Evolutionary conservation across 192 early-diverging fungal species (phyloP), one percentile per base, ranked within the genome.

Genomic region (Tieghemiomyces parasiticus): DNA sequence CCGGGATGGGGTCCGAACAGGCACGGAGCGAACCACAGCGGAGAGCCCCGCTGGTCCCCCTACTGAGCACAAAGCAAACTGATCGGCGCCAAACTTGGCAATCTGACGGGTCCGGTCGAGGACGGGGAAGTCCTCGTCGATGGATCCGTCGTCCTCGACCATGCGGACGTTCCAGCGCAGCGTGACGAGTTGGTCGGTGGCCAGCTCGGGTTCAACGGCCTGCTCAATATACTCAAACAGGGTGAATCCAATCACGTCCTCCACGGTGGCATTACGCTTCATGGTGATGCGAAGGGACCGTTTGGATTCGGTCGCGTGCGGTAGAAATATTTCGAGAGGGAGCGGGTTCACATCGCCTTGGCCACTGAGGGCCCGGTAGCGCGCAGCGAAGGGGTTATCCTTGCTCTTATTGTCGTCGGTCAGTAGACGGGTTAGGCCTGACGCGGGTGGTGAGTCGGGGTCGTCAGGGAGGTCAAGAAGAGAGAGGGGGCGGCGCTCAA

Each of bases 81-180:
- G 85, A 67, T 95, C 87, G 72, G 90, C 92, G 0, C 81, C 80
- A 65, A 92, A 90, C 56, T 84, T 81, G 25, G 86, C 77, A 60
- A 97, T 92, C 58, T 82, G 89, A 19, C 89, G 67, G 13, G 81
- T 82, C 61, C 92, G 81, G 60, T 99, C 95, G 60, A 95, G 74
- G 12, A 90, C 95, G 35, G 93, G 93, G 66, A 99, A 85, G 69
- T 99, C 92, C 34, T 95, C 92, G 63, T 99, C 95, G 35, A 99
- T 83, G 38, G 83, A 82, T 24, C 95, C 95, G 72, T 95, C 95
- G 60, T 92, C 91, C 63, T 95, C 93, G 0, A 86, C 91, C 65
- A 99, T 95, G 38, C 89, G 75, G 65, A 99, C 69, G 22, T 82
- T 82, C 95, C 95, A 99, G 64, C 78, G 67, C 2, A 75, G 78